Base-by-base conservation (phyloP, 1,139 yeast species). In the Wickerhamomyces sp. region DNA sequence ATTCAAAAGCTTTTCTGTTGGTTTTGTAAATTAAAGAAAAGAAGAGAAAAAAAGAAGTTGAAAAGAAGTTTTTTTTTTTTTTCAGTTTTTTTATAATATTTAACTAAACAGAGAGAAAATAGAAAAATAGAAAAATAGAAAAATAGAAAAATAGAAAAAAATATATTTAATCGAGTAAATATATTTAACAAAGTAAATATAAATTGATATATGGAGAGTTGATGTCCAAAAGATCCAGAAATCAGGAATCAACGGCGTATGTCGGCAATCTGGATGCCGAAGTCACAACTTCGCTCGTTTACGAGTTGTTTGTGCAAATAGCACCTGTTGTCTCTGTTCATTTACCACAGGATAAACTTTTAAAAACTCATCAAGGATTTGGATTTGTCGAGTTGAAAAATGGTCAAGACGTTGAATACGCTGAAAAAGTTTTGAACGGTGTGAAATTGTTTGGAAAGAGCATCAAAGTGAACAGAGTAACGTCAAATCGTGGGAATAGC, bases 281-380 rank as follows among this genome's bases (percentile, higher is more conserved):
- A 32, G 94, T 78, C 2, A 75, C 76, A 1, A 94, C 84, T 45
- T 61, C 70, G 2, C 49, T 83, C 15, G 58, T 93, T 32, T 86
- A 81, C 54, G 98, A 91, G 57, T 68, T 91, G 23, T 81, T 88
- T 58, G 61, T 85, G 11, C 98, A 91, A 55, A 80, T 86, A 35
- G 93, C 94, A 0, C 95, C 96, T 0, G 72, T 91, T 5, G 66
- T 66, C 32, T 68, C 75, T 23, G 69, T 91, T 11, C 72, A 81
- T 46, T 65, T 91, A 48, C 97, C 97, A 5, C 78, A 77, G 49
- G 96, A 88, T 53, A 68, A 89, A 45, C 68, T 87, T 5, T 62
- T 76, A 28, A 75, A 75, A 41, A 66, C 73, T 2, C 88, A 83
- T 51, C 94, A 83, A 52, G 97, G 96, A 14, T 91, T 68, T 60